Base-by-base conservation (phyloP, 352 stramenopile species). In the Globisporangium uncinulatum region DNA sequence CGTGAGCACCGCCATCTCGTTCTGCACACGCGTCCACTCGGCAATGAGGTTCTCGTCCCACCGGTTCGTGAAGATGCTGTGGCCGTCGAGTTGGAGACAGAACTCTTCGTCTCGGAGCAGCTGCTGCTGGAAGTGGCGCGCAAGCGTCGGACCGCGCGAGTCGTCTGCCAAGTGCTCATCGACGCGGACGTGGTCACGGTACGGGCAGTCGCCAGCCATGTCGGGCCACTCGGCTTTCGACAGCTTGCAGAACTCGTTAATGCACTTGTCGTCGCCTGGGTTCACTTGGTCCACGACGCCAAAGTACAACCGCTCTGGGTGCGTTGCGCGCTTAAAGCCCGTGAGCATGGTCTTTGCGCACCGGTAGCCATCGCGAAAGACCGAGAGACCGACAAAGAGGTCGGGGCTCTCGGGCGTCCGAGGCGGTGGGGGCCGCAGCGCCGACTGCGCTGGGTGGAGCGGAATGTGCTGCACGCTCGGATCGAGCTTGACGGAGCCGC, bases 271-370 rank as follows among this genome's bases (percentile, higher is more conserved):
- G 51, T 94, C 84, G 34, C 74, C 76, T 0, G 69, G 60, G 58
- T 91, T 87, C 55, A 94, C 77, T 54, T 94, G 84, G 65, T 94
- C 84, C 36, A 94, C 77, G 50, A 94, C 69, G 42, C 84, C 84
- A 66, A 94, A 92, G 63, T 76, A 88, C 7, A 94, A 41, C 6
- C 80, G 75, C 39, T 88, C 77, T 2, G 82, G 82, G 56, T 92
- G 67, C 62, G 68, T 76, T 15, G 82, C 76, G 42, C 82, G 80
- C 67, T 78, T 87, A 31, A 92, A 67, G 6, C 78, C 84, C 48
- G 84, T 92, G 61, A 89, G 75, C 19, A 94, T 83, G 31, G 84
- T 94, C 59, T 88, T 89, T 29, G 69, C 84, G 53, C 84, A 94
- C 15, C 84, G 82, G 53, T 83, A 86, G 54, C 78, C 79, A 47